phyloP scores from a whole-genome alignment of 371 early-diverging fungal genomes.

The Mortierella sp. region DNA sequence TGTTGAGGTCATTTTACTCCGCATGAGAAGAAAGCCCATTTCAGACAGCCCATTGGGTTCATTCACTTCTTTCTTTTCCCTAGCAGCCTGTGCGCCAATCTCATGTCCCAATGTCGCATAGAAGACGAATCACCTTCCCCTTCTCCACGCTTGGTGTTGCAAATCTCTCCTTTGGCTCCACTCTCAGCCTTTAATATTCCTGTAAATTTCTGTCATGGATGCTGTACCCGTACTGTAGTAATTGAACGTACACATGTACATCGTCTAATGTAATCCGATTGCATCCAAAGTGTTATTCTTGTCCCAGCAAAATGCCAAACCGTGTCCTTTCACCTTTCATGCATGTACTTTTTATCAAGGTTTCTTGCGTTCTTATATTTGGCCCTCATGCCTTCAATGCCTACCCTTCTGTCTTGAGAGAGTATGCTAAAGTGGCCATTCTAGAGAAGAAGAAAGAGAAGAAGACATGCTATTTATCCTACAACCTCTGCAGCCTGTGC shows the following conservation, averaged over 20 bases:
- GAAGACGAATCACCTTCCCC: neutral
- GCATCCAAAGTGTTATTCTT: neutral
- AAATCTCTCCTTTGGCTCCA: neutral
- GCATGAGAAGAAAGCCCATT: too few relatives aligned
- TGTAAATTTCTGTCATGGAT: neutral
- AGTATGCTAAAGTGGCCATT: too few relatives aligned
- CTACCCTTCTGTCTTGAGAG: neutral
- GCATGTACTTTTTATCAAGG: neutral
- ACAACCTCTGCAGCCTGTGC: too few relatives aligned
- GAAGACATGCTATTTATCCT: too few relatives aligned
- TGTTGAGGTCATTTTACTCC: too few relatives aligned
- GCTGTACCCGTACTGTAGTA: too few relatives aligned
- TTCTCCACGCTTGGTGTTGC: neutral
- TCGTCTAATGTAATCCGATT: neutral
- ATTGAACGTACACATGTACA: neutral
- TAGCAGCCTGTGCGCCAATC: neutral
- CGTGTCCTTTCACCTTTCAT: neutral
- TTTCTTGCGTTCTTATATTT: neutral
- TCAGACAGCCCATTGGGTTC: neutral
- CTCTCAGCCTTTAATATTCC: neutral
- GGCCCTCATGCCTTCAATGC: too few relatives aligned
- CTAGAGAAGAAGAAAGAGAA: too few relatives aligned
- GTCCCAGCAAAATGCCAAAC: neutral
- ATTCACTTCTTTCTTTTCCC: too few relatives aligned
- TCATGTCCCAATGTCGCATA: neutral